Evolutionary conservation across 495 filamentous ascomycete species (phyloP), one percentile per base, ranked within the genome.

Genomic region (Lasiosphaeria ovina): DNA sequence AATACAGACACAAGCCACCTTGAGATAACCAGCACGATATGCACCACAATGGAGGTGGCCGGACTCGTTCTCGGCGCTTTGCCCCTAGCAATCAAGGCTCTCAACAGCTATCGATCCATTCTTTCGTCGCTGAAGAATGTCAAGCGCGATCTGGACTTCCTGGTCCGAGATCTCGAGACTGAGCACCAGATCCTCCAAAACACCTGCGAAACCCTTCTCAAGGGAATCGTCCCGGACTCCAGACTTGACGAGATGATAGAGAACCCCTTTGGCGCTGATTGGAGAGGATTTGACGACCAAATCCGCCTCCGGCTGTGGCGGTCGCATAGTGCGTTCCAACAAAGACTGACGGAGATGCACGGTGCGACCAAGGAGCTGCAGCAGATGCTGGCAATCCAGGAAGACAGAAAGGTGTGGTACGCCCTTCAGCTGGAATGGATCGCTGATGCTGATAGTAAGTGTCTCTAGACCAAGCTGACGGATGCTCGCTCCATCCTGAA

Each of bases 1-100:
- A n/a, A n/a, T n/a, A n/a, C n/a, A 40, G 10, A 31, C 34, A 49
- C 11, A 11, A 35, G 6, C 9, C 5, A 17, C 4, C 48, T 6
- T 16, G 5, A 53, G 12, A 35, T 36, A 6, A 32, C 34, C 55
- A 44, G 5, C 62, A 68, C 60, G 63, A 67, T 12, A 71, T 69
- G 2, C 47, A 73, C 31, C 11, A 45, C 5, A 6, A 45, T 45
- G 42, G 75, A 77, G 51, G 51, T 73, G 1, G 70, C 59, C 44
- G 75, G 75, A 9, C 52, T 75, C 8, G 63, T 77, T 11, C 67
- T 77, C 0, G 74, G 64, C 0, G 63, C 55, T 6, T 69, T 77
- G 40, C 75, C 75, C 1, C 36, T 77, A 1, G 58, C 72, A 0
- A 67, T 76, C 1, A 63, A 62, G 3, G 68, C 70, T 0, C 52